Conservation (phyloP, 1,284 basidiomycete species). For the Cystobasidium pallidum region DNA sequence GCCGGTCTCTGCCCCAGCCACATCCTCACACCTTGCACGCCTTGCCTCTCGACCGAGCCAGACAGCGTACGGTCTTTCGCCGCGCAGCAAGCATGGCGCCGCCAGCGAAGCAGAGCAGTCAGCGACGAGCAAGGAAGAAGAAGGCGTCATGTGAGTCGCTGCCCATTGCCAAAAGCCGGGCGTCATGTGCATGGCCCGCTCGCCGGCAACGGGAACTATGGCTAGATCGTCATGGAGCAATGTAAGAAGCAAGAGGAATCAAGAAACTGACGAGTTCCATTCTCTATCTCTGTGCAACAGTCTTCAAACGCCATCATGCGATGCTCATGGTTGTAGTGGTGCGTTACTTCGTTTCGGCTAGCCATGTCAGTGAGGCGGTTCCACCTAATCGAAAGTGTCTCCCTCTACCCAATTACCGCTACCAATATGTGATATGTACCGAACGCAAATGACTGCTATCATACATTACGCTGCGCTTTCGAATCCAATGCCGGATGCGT, state of each 20-base stretch:
- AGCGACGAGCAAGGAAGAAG: constrained; percentile 2
- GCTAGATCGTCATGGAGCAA: neutral
- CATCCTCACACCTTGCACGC: neutral
- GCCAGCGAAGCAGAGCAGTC: constrained; percentile 13
- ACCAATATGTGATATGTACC: too few relatives aligned
- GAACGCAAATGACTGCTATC: neutral
- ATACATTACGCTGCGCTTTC: neutral
- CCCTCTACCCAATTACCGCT: too few relatives aligned
- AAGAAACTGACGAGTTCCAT: neutral
- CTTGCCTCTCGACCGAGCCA: constrained; percentile 8
- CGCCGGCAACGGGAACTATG: neutral
- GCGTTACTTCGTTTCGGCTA: constrained; percentile 8
- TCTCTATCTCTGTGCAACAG: neutral
- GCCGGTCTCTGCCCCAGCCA: neutral
- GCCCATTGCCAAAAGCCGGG: neutral
- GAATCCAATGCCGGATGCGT: neutral
- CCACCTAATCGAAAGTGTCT: neutral
- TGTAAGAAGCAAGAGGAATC: neutral
- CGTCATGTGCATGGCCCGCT: constrained; percentile 8
- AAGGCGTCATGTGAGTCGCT: constrained; percentile 4
- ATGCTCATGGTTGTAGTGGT: constrained; percentile 32
- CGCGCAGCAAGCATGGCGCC: neutral
- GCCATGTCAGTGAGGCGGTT: constrained; percentile 2
- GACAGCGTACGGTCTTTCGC: neutral
- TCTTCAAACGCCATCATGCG: constrained; percentile 43